phyloP scores from a whole-genome alignment of 352 stramenopile species.

The Globisporangium apiculatum region DNA sequence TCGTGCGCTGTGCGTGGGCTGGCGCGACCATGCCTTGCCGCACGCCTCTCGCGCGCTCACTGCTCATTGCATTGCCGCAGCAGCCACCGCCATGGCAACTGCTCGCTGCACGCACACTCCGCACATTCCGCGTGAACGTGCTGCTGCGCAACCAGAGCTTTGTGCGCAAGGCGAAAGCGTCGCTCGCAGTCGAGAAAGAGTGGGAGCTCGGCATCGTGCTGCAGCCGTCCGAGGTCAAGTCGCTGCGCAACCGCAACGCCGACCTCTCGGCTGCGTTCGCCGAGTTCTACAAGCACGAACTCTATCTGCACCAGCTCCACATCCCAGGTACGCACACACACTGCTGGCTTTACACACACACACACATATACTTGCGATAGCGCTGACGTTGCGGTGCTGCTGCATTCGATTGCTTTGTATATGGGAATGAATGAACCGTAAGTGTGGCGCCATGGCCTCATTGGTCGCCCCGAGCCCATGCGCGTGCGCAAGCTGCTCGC shows the following conservation, averaged over 20 bases:
- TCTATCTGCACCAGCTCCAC: constrained; percentile 72
- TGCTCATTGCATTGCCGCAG: not conserved
- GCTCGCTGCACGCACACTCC: constrained; percentile 21
- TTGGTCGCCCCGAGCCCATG: constrained; percentile 58
- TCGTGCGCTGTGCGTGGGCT: no score
- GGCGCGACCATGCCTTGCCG: no score
- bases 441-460: constrained; percentile 74
- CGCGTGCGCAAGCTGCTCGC: constrained; percentile 72
- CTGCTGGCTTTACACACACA: not conserved
- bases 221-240: constrained; percentile 73
- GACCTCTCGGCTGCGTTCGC: constrained; percentile 72
- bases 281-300: constrained; percentile 64
- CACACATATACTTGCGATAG: accelerated
- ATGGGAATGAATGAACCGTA: not conserved
- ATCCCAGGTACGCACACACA: constrained; percentile 42
- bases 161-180: constrained; percentile 32
- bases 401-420: not conserved
- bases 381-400: not conserved
- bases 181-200: constrained; percentile 63
- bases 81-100: constrained; percentile 1
- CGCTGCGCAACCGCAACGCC: constrained; percentile 50
- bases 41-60: no score
- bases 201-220: constrained; percentile 69
- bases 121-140: constrained; percentile 53
- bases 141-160: constrained; percentile 67